phyloP scores from a whole-genome alignment of 768 basidiomycete genomes.

The Mycena metata region DNA sequence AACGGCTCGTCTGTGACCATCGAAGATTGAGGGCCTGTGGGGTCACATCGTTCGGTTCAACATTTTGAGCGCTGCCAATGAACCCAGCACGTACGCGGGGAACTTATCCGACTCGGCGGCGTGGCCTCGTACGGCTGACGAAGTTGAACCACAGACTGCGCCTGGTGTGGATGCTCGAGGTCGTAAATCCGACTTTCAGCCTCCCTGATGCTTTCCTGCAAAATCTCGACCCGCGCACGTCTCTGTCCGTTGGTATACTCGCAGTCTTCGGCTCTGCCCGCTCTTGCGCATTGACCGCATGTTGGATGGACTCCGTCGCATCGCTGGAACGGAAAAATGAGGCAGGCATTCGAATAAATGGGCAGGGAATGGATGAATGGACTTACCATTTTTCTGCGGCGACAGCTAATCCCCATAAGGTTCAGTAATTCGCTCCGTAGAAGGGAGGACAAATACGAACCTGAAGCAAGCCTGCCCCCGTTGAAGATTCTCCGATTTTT shows the following conservation, averaged over 20 bases:
- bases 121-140: slow-evolving; percentile 1
- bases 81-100: not conserved
- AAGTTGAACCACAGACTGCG: not conserved
- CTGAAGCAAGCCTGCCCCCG: slow-evolving; percentile 35
- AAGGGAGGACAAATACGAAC: too few species aligned
- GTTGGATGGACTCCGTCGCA: slow-evolving; percentile 69
- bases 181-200: slow-evolving; percentile 63
- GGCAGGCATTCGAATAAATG: not conserved
- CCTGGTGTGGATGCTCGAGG: slow-evolving; percentile 54
- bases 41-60: not conserved
- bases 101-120: not conserved
- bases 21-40: not conserved
- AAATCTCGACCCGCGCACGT: slow-evolving; percentile 60
- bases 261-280: slow-evolving; percentile 67
- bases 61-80: not conserved
- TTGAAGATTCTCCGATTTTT: slow-evolving; percentile 1
- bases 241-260: slow-evolving; percentile 66
- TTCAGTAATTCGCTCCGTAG: too few species aligned
- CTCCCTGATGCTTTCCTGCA: slow-evolving; percentile 65
- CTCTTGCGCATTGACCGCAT: slow-evolving; percentile 65
- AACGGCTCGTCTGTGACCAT: slow-evolving; percentile 47
- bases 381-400: slow-evolving; percentile 31
- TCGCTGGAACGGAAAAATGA: slow-evolving; percentile 50
- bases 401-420: slow-evolving; percentile 10
- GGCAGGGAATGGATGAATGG: not conserved